These are phyloP conservation scores for Pythium coloratum DNA, from an alignment of 352 stramenopile species.

Conservation along the genomic window DNA sequence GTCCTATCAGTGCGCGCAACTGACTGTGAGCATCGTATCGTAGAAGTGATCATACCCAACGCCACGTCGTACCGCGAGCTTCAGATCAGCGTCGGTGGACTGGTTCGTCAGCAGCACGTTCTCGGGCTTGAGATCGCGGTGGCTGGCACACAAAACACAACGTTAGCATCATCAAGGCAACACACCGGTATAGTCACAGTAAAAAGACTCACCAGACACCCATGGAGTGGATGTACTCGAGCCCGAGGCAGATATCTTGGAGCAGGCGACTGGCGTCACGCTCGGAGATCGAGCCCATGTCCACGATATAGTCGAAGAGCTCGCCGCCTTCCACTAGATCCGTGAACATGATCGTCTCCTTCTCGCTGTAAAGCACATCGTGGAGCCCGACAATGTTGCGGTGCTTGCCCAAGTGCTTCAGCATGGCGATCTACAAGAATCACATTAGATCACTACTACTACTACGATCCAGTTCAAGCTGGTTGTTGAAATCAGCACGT, in stretches of 20 bases:
- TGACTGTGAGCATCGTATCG: neutral
- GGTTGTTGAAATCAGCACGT: neutral
- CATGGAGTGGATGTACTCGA: slow-evolving; percentile 70
- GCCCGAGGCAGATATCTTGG: slow-evolving; percentile 52
- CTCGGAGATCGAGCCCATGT: slow-evolving; percentile 74
- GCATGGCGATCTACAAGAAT: slow-evolving; percentile 49
- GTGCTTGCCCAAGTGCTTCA: slow-evolving; percentile 58
- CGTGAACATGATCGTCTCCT: slow-evolving; percentile 80
- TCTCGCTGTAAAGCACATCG: slow-evolving; percentile 56
- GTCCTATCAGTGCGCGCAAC: slow-evolving; percentile 36
- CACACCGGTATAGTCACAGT: neutral
- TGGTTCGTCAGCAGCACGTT: slow-evolving; percentile 70
- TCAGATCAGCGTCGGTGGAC: slow-evolving; percentile 56
- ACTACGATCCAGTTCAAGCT: neutral
- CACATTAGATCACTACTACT: neutral
- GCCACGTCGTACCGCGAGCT: slow-evolving; percentile 50
- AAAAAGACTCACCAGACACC: slow-evolving; percentile 47
- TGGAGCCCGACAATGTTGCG: slow-evolving; percentile 72
- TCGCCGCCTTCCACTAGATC: slow-evolving; percentile 76
- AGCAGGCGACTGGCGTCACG: slow-evolving; percentile 67
- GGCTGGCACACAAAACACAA: slow-evolving; percentile 31
- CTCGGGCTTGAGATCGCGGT: slow-evolving; percentile 77
- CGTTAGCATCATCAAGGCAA: neutral
- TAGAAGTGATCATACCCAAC: neutral
- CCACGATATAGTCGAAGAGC: slow-evolving; percentile 81